These are phyloP conservation scores for Pseudotsuga menziesii DNA, from an alignment of 75 land plant genomes.

Conservation along the genomic window DNA sequence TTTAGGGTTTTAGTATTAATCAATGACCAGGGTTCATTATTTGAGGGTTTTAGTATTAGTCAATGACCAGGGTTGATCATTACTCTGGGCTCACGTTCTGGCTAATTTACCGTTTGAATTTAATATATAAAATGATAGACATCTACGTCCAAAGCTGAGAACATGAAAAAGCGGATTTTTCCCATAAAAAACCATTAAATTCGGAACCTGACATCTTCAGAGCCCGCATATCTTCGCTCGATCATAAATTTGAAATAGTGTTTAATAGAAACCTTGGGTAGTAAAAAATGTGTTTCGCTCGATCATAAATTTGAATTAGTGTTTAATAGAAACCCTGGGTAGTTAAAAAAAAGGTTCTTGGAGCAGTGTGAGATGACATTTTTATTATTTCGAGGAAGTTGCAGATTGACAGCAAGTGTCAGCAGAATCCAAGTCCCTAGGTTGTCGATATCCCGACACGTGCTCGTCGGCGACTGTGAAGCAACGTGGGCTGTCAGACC, in stretches of 20 bases:
- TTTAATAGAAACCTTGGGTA: neutral
- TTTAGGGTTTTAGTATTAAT: neutral
- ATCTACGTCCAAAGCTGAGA: too few species aligned
- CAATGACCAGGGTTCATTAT: neutral
- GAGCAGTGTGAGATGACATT: too few species aligned
- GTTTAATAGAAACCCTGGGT: neutral
- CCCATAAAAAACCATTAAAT: neutral
- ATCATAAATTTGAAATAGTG: neutral
- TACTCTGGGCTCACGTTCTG: slow-evolving; percentile 1
- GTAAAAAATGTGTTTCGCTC: too few species aligned
- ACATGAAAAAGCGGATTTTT: neutral
- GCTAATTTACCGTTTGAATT: neutral
- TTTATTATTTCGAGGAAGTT: too few species aligned
- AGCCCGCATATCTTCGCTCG: neutral
- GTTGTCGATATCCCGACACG: too few species aligned
- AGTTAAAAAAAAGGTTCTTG: too few species aligned
- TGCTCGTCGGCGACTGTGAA: too few species aligned
- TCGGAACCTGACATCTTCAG: neutral
- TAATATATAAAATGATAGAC: neutral
- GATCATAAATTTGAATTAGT: slow-evolving; percentile 1
- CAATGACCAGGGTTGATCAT: neutral
- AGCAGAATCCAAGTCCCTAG: too few species aligned
- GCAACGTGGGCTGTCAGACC: too few species aligned
- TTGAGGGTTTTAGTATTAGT: neutral
- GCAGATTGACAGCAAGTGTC: too few species aligned